Evolutionary conservation across 1,284 basidiomycete genomes (phyloP).

Genomic region (Ceratobasidium sp.): DNA sequence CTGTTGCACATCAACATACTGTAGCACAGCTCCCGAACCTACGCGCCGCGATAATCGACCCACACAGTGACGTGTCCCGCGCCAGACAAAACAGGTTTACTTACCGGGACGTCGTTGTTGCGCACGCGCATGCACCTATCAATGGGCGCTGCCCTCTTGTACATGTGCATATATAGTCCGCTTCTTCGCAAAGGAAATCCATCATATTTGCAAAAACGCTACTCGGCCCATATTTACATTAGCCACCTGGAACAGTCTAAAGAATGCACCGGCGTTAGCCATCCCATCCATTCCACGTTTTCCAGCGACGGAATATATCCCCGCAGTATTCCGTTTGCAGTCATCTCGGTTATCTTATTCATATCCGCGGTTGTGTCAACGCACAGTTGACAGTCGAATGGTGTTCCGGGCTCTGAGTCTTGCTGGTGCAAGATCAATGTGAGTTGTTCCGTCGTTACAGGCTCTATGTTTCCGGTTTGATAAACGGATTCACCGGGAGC

Average conservation of each 20-base stretch:
- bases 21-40: neutral
- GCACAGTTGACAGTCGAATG: too few relatives aligned
- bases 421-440: slow-evolving; percentile 2
- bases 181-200: too few relatives aligned
- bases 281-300: too few relatives aligned
- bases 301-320: slow-evolving; percentile 6
- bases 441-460: slow-evolving; percentile 1
- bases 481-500: neutral
- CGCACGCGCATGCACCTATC: too few relatives aligned
- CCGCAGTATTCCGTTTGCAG: neutral
- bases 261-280: too few relatives aligned
- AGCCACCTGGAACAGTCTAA: too few relatives aligned
- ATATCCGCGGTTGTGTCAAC: neutral
- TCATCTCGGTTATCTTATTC: neutral
- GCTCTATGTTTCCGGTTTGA: neutral
- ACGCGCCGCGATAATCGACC: slow-evolving; percentile 1
- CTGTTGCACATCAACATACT: neutral
- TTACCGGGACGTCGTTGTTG: slow-evolving; percentile 8
- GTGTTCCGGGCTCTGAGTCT: neutral
- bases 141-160: too few relatives aligned
- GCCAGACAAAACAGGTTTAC: neutral
- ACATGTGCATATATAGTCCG: too few relatives aligned
- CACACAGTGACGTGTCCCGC: slow-evolving; percentile 12
- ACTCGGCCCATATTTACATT: too few relatives aligned
- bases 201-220: too few relatives aligned